Base-by-base conservation (phyloP, 2,329 filamentous ascomycete genomes). In the Aspergillus arachidicola region DNA sequence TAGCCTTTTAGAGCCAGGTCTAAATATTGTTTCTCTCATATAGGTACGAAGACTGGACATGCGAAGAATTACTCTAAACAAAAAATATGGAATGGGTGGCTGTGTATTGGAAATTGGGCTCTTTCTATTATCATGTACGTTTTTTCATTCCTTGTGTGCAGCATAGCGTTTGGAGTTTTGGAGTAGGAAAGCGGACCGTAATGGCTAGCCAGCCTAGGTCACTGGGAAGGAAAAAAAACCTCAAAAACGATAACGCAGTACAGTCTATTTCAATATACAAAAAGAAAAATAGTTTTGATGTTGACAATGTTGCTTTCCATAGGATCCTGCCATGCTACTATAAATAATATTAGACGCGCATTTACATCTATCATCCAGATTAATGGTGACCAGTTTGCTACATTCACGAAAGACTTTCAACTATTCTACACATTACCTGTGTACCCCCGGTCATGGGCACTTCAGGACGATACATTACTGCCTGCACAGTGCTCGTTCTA, bases 11-110 rank as follows among this genome's bases (percentile, higher is more conserved):
- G 21, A 28, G n/a, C 51, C 71, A 26, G 19, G 43, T 62, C 54
- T 63, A 59, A 63, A 62, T 53, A 45, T 43, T 66, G 38, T 60
- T 36, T 61, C 34, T 57, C 21, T 26, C 28, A 32, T 59, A n/a
- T 69, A 94, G 91, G 83, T 98, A 98, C 80, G 95, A 99, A 85
- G 95, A 99, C 79, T 99, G 95, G 95, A 96, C 94, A 41, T 97
- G 94, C 81, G 95, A 98, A 81, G 95, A 99, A 81, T 85, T 98
- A 68, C 86, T 97, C 60, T 85, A 80, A 75, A 65, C 46, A 56
- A 48, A 55, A 55, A 59, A 54, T n/a, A 60, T 43, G 58, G 34
- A 53, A 46, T 26, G 62, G 61, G 60, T 58, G 61, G 62, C 61
- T 69, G 65, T 68, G 64, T 57, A 59, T 66, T 64, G 51, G 53